phyloP scores from a whole-genome alignment of 768 basidiomycete genomes.

The Trametes elegans region DNA sequence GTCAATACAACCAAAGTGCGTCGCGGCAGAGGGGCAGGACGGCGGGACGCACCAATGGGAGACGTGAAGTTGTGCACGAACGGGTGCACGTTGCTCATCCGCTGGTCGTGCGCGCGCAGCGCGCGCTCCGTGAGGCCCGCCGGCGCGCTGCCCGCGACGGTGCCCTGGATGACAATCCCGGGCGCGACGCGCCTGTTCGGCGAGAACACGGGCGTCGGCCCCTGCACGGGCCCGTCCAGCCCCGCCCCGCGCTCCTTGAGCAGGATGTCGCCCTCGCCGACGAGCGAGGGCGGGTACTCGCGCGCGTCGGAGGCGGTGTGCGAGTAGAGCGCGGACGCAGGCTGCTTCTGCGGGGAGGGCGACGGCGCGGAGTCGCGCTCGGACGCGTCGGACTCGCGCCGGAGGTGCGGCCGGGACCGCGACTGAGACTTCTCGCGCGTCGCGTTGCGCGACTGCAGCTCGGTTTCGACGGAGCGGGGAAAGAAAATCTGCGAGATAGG shows the following conservation, averaged over 20 bases:
- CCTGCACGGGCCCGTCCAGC: neutral
- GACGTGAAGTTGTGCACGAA: constrained; percentile 66
- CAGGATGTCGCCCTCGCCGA: neutral
- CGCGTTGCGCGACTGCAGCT: constrained; percentile 24
- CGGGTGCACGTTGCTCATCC: constrained; percentile 37
- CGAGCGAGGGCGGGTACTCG: constrained; percentile 5
- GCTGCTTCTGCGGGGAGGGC: constrained; percentile 5
- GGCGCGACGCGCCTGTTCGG: constrained; percentile 27
- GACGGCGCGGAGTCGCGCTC: constrained; percentile 9
- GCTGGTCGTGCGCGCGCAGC: constrained; percentile 40
- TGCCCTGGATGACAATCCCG: constrained; percentile 22
- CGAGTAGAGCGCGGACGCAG: constrained; percentile 5
- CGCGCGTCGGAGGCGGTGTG: constrained; percentile 1
- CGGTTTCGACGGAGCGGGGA: constrained; percentile 55
- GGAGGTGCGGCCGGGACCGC: constrained; percentile 13
- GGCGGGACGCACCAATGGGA: constrained; percentile 53
- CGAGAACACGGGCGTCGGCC: constrained; percentile 20
- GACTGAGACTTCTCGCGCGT: constrained; percentile 17
- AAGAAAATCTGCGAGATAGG: constrained; percentile 67
- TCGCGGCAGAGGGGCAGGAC: neutral
- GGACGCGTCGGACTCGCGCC: constrained; percentile 15
- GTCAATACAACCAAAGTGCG: neutral
- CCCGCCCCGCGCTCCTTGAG: neutral
- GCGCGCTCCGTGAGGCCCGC: constrained; percentile 40
- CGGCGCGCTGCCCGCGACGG: constrained; percentile 19